Evolutionary conservation across 306 rosid genomes (phyloP), one percentile per base, ranked within the genome.

Genomic region (Vigna nakashimae): DNA sequence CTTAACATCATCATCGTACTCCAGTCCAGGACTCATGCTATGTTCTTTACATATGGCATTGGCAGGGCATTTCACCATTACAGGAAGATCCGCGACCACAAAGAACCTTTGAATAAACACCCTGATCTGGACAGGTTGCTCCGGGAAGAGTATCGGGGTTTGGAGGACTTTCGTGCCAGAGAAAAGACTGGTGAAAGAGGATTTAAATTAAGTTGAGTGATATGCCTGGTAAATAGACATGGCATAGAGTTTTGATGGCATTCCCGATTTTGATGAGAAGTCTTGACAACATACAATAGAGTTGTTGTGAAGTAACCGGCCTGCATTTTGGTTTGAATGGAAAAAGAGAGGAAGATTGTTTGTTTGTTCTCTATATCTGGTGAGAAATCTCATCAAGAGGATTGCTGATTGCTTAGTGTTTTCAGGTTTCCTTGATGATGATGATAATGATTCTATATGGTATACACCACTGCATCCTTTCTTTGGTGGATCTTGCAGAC

Each of bases 11-110:
- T 82, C 45, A 55, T 59, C 58, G 17, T 49, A 30, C 73, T 42
- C 50, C 2, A 45, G 50, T 24, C 11, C 13, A 52, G 6, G 18
- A 12, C 72, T 80, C 2, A 30, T 30, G 11, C 28, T 42, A 48
- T 80, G 76, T 60, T 78, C 18, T 43, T 30, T 75, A 24, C 81
- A 51, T 73, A 57, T 85, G 84, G 83, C 88, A 88, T 48, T 86
- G 82, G 82, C 97, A 95, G 99, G 99, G 99, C 99, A 2, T 95
- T 95, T 81, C 99, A 95, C 80, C 96, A 95, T 77, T 92, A 87
- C 34, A 86, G 98, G 36, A 83, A 84, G 73, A 69, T 49, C 34
- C 87, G 85, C 1, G 82, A 74, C 85, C 91, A 79, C 17, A 92
- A 84, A 65, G 93, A 83, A 24, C 86, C 89, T 0, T 74, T 89